A percentile compares a stretch with the other conserved stretches of the same genome.
Evolutionary conservation across 495 filamentous ascomycete genomes (phyloP).

Genomic region (Recurvomyces mirabilis): DNA sequence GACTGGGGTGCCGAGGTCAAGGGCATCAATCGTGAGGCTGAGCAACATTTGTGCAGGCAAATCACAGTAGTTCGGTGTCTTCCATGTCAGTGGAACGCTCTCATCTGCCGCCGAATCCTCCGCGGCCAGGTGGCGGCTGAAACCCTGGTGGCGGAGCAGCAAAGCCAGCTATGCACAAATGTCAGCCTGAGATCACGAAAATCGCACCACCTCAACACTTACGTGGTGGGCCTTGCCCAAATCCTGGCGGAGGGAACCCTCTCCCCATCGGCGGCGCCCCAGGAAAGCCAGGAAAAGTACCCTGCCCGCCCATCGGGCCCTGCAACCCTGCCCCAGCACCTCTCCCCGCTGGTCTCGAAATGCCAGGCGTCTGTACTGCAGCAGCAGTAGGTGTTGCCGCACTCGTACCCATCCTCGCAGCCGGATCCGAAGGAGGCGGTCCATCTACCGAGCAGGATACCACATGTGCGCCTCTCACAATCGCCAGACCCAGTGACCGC

Average conservation of each 20-base stretch:
- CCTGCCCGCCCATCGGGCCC: conserved; percentile 83
- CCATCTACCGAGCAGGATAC: conserved; percentile 91
- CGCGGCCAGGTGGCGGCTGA: conserved; percentile 28
- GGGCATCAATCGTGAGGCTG: neutral
- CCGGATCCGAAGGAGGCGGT: conserved; percentile 89
- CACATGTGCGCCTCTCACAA: conserved; percentile 86
- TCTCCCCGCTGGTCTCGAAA: conserved; percentile 82
- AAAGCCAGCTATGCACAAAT: no score
- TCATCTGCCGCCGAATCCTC: conserved; percentile 22
- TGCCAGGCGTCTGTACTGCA: conserved; percentile 74
- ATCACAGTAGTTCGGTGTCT: neutral
- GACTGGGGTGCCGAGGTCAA: neutral
- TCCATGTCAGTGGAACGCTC: neutral
- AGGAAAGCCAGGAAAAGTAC: conserved; percentile 53
- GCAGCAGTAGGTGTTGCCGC: conserved; percentile 53
- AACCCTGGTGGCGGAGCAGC: no score
- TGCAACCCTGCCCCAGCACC: conserved; percentile 78
- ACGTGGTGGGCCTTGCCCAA: conserved; percentile 42
- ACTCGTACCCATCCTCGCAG: conserved; percentile 71
- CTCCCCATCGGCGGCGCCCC: conserved; percentile 56
- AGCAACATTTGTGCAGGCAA: neutral
- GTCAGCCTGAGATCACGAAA: no score
- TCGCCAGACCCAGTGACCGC: conserved; percentile 86
- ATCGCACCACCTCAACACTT: no score
- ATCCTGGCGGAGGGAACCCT: conserved; percentile 50